phyloP scores from a whole-genome alignment of 1,284 basidiomycete species.

The Cerrena zonata region DNA sequence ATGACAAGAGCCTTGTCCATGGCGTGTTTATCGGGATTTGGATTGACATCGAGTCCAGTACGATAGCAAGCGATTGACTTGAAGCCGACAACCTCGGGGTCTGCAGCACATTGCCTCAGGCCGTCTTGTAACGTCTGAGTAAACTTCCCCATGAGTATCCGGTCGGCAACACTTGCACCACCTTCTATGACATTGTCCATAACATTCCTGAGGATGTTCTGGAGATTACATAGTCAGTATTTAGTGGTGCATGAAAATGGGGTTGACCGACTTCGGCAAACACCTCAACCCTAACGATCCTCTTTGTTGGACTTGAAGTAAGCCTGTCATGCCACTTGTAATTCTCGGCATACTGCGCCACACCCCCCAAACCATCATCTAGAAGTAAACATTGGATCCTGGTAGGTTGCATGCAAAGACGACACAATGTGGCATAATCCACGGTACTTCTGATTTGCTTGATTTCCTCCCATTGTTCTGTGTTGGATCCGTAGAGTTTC shows the following conservation, averaged over 20 bases:
- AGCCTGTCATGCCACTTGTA: conserved; percentile 59
- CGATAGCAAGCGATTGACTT: conserved; percentile 74
- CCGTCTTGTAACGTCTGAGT: conserved; percentile 25
- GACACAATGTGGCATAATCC: conserved; percentile 53
- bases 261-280: conserved; percentile 57
- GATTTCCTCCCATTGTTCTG: conserved; percentile 51
- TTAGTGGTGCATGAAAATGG: neutral
- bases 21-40: conserved; percentile 9
- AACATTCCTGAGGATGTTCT: conserved; percentile 32
- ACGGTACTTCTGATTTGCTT: conserved; percentile 39
- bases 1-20: conserved; percentile 10
- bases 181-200: conserved; percentile 15
- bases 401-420: conserved; percentile 43
- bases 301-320: conserved; percentile 43
- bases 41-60: conserved; percentile 54
- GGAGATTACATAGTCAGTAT: neutral
- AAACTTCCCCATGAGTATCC: conserved; percentile 30
- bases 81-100: conserved; percentile 57
- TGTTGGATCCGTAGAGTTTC: conserved; percentile 39
- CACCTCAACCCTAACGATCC: conserved; percentile 62
- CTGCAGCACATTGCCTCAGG: conserved; percentile 32
- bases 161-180: conserved; percentile 8
- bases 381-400: conserved; percentile 61
- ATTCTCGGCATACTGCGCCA: conserved; percentile 42
- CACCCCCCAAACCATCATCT: conserved; percentile 61